These are phyloP conservation scores for Zizania latifolia DNA, from an alignment of 176 grass and related monocot species.

Conservation along the genomic window DNA sequence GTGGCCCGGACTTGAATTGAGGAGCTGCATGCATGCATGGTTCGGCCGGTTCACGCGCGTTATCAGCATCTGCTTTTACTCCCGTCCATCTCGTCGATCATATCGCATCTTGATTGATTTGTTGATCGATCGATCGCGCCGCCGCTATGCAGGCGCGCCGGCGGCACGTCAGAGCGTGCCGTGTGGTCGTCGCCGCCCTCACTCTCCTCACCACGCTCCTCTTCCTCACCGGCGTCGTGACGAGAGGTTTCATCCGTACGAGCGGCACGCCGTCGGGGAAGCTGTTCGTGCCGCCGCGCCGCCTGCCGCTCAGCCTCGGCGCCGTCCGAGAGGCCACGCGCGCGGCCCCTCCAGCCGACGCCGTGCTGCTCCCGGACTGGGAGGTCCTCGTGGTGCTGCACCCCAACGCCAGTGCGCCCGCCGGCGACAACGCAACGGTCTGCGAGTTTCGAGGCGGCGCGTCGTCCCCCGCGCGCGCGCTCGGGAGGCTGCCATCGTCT, in stretches of 20 bases:
- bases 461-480: slow-evolving; percentile 28
- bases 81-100: not conserved
- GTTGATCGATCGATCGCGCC: not conserved
- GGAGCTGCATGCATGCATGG: too few relatives aligned
- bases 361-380: slow-evolving; percentile 64
- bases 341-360: not conserved
- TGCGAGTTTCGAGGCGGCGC: slow-evolving; percentile 41
- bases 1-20: too few relatives aligned
- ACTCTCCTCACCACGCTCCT: not conserved
- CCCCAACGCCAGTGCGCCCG: not conserved
- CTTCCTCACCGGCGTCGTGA: not conserved
- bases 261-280: not conserved
- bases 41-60: too few relatives aligned
- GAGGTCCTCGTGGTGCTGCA: slow-evolving; percentile 49
- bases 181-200: not conserved
- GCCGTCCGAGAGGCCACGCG: not conserved
- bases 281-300: not conserved
- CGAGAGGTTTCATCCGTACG: not conserved
- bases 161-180: not conserved
- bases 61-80: too few relatives aligned
- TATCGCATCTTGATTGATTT: not conserved
- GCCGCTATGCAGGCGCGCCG: slow-evolving; percentile 13
- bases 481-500: slow-evolving; percentile 14
- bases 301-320: slow-evolving; percentile 3
- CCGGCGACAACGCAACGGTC: not conserved